A percentile compares a stretch with the other conserved stretches of the same genome.
Conservation (phyloP, 805 yeast species). For the Limtongia smithiae region DNA sequence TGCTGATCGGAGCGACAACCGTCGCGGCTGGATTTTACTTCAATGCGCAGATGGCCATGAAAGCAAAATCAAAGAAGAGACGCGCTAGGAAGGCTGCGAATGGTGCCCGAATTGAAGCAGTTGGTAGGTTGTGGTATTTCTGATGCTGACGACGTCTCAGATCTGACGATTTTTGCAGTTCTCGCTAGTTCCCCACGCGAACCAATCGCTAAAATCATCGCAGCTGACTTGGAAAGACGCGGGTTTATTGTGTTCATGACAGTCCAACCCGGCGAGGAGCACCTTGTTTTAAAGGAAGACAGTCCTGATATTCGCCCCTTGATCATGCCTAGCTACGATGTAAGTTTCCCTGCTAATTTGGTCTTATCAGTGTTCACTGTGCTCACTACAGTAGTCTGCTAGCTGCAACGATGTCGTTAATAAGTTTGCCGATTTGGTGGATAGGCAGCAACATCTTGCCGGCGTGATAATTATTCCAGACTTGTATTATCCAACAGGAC, state of each 20-base stretch:
- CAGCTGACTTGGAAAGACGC: constrained; percentile 68
- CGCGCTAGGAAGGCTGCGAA: constrained; percentile 61
- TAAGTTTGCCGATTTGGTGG: constrained; percentile 25
- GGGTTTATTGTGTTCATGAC: constrained; percentile 82
- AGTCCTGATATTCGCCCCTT: constrained; percentile 68
- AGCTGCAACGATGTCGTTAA: constrained; percentile 23
- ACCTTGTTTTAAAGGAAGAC: constrained; percentile 49
- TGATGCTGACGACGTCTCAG: neutral
- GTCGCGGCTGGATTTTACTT: constrained; percentile 13
- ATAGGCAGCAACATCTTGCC: constrained; percentile 47
- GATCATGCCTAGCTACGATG: constrained; percentile 40
- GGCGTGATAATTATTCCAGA: constrained; percentile 71
- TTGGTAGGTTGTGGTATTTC: constrained; percentile 33
- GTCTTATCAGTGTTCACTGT: neutral
- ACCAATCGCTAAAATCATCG: constrained; percentile 64
- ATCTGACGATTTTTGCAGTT: too few species aligned
- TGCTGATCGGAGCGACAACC: constrained; percentile 21
- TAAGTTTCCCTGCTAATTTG: neutral
- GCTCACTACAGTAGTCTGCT: constrained; percentile 10
- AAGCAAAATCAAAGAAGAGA: constrained; percentile 38
- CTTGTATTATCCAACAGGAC: constrained; percentile 63
- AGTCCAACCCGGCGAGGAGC: constrained; percentile 56
- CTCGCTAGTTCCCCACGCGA: constrained; percentile 75
- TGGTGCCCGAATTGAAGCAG: constrained; percentile 74
- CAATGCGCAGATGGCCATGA: constrained; percentile 1